Percentiles rank a stretch among this genome's conserved stretches.
phyloP scores from a whole-genome alignment of 768 basidiomycete genomes.

The Suillus paluster region DNA sequence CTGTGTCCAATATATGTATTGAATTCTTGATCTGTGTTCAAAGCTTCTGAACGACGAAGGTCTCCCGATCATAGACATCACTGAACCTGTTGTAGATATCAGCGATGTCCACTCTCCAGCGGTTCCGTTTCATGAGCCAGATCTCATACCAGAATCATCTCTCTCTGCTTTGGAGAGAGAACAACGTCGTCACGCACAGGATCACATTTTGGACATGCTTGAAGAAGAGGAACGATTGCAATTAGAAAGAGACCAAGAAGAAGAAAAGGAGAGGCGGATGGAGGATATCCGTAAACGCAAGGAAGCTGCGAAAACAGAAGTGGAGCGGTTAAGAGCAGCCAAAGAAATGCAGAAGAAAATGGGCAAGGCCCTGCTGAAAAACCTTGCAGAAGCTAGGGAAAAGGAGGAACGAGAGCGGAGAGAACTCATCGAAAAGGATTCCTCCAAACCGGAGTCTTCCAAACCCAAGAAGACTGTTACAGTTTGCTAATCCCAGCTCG shows the following conservation, averaged over 20 bases:
- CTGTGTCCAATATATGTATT: conserved; percentile 5
- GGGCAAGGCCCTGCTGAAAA: conserved; percentile 67
- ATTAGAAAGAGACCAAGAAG: conserved; percentile 43
- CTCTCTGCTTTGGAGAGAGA: conserved; percentile 53
- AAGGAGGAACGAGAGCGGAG: conserved; percentile 40
- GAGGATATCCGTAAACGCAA: conserved; percentile 56
- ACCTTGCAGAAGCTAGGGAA: conserved; percentile 42
- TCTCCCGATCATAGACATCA: conserved; percentile 78
- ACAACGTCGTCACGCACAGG: conserved; percentile 58
- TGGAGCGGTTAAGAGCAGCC: conserved; percentile 41
- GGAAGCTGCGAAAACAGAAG: conserved; percentile 49
- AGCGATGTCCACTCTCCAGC: conserved; percentile 19
- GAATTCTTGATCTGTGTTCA: conserved; percentile 26
- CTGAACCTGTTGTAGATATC: conserved; percentile 52
- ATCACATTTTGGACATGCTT: conserved; percentile 66
- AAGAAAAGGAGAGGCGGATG: conserved; percentile 45
- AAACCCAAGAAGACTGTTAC: conserved; percentile 64
- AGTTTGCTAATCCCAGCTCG: conserved; percentile 54
- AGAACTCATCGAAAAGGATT: conserved; percentile 34
- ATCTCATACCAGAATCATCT: conserved; percentile 49
- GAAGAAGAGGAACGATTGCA: conserved; percentile 70
- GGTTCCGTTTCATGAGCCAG: conserved; percentile 42
- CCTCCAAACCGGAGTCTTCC: conserved; percentile 25
- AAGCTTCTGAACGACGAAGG: conserved; percentile 80
- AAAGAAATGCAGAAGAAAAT: conserved; percentile 75